phyloP scores from a whole-genome alignment of 2,329 filamentous ascomycete species.

The Ceratocystis cubensis region DNA sequence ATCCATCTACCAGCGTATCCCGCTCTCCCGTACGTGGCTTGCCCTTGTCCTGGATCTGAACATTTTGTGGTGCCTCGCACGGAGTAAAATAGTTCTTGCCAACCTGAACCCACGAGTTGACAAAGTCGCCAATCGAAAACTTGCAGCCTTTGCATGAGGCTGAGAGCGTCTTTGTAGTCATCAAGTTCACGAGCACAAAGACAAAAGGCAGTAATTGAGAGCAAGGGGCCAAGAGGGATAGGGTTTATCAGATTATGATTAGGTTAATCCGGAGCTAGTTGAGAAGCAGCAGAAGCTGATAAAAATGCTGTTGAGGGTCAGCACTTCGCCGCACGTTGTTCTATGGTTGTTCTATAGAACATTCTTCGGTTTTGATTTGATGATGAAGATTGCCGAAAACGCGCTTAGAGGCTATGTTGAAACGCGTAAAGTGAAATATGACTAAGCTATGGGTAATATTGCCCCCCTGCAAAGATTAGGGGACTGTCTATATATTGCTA shows the following conservation, averaged over 20 bases:
- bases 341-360: neutral
- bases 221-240: neutral
- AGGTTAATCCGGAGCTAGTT: neutral
- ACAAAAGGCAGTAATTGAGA: neutral
- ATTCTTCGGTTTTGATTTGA: neutral
- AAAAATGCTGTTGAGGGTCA: neutral
- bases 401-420: neutral
- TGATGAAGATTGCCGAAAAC: neutral
- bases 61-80: conserved; percentile 23
- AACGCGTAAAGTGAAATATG: conserved; percentile 9
- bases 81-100: conserved; percentile 33
- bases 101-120: conserved; percentile 33
- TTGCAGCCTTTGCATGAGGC: conserved; percentile 29
- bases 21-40: conserved; percentile 26
- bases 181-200: neutral
- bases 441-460: conserved; percentile 8
- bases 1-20: conserved; percentile 30
- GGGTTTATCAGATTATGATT: neutral
- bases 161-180: conserved; percentile 22
- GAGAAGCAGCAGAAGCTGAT: neutral
- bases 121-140: conserved; percentile 26
- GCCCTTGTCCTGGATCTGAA: conserved; percentile 25
- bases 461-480: neutral
- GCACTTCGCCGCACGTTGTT: neutral
- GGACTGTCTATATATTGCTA: neutral